A percentile compares a stretch with the other conserved stretches of the same genome.
Conservation (phyloP, 768 basidiomycete genomes). For the Trametes cingulata region DNA sequence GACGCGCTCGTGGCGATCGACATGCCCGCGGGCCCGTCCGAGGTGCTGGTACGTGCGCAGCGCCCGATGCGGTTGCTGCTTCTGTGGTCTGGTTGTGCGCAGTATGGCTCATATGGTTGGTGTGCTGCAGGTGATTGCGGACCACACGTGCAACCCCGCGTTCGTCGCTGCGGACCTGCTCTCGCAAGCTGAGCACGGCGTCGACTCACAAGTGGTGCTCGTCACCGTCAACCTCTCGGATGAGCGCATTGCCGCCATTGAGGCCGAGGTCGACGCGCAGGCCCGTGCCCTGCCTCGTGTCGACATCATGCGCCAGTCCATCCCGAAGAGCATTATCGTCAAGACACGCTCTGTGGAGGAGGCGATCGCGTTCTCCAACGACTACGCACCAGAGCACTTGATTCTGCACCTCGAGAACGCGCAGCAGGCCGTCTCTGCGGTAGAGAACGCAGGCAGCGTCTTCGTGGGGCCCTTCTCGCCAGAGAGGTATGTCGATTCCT, state of each 20-base stretch:
- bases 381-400: constrained; percentile 97
- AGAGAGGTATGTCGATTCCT: constrained; percentile 68
- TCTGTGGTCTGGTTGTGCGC: background rate
- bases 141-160: constrained; percentile 78
- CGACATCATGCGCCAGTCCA: constrained; percentile 86
- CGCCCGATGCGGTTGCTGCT: background rate
- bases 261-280: constrained; percentile 83
- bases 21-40: constrained; percentile 98
- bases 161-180: constrained; percentile 97
- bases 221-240: constrained; percentile 72
- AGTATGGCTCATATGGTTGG: background rate
- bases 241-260: constrained; percentile 69
- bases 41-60: constrained; percentile 78
- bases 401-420: constrained; percentile 87
- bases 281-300: constrained; percentile 85
- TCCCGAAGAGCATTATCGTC: constrained; percentile 90
- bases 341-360: constrained; percentile 64
- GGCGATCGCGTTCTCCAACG: constrained; percentile 89
- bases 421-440: constrained; percentile 54
- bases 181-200: constrained; percentile 97
- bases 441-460: constrained; percentile 94
- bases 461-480: constrained; percentile 96
- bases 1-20: constrained; percentile 96
- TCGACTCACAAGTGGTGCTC: constrained; percentile 97
- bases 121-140: constrained; percentile 80